Base-by-base conservation (phyloP, 2,329 filamentous ascomycete genomes). In the Diaporthe caulivora region DNA sequence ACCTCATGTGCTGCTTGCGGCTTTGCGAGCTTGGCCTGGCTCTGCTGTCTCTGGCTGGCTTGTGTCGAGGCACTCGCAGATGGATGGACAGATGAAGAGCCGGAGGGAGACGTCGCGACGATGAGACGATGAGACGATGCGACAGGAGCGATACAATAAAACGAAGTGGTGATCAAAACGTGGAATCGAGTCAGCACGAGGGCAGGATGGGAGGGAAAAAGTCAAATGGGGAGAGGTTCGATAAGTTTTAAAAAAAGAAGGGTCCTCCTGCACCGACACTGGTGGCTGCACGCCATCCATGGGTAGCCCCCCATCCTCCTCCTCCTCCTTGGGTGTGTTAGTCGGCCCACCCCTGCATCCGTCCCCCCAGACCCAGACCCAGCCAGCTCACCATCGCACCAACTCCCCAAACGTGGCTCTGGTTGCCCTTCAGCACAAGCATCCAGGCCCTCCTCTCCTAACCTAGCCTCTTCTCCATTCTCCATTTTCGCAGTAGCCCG, bases 161-260 rank as follows among this genome's bases (percentile, higher is more conserved):
- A 42, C 21, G 34, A 47, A 40, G 37, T 37, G 26, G 31, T 40
- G 49, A 15, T 49, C 18, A 31, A 26, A 24, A 53, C 9, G 31
- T 67, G 62, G 62, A 40, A 51, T 65, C 62, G 62, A 67, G 62
- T 53, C 62, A 67, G 47, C n/a, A 10, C 44, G 21, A 40, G 44
- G 42, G 31, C n/a, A 69, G 40, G 29, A 34, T 18, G 29, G 24
- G 31, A 31, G 11, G 11, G 11, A n/a, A n/a, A 67, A 31, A 44
- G 40, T 21, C 29, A 10, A 26, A 40, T 24, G n/a, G 26, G 49
- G n/a, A 51, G 40, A 54, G 21, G 40, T 40, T 34, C 54, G 49
- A 53, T n/a, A 55, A 53, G 70, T 60, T 58, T 60, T 51, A 57
- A 44, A 71, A 71, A 73, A 73, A 65, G 72, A 73, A 73, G 72